Conservation (phyloP, 139 green algal species). For the Zygnema cylindricum region DNA sequence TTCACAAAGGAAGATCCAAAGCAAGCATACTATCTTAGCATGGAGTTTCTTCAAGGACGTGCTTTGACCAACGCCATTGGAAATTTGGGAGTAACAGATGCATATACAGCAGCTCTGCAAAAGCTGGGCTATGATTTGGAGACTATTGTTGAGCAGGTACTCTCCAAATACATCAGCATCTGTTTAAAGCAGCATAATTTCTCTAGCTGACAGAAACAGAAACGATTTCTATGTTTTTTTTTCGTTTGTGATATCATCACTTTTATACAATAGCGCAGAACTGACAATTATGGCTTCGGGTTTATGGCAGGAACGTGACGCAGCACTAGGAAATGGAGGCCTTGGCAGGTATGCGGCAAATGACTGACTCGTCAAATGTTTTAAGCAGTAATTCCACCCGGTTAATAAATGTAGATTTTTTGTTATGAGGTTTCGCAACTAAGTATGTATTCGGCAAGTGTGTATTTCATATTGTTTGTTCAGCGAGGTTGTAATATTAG, state of each 20-base stretch:
- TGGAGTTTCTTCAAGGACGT: constrained; percentile 96
- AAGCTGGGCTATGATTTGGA: constrained; percentile 78
- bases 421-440: too few species aligned
- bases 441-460: too few species aligned
- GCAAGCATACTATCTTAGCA: constrained; percentile 94
- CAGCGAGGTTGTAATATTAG: too few species aligned
- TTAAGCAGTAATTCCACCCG: neutral
- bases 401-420: too few species aligned
- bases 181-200: constrained; percentile 2
- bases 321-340: constrained; percentile 90
- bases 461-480: too few species aligned
- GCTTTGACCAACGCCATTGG: constrained; percentile 92
- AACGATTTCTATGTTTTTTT: too few species aligned
- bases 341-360: constrained; percentile 38
- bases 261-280: too few species aligned
- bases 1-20: constrained; percentile 81
- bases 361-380: too few species aligned
- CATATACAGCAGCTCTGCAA: constrained; percentile 80
- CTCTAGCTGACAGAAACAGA: too few species aligned
- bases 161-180: neutral
- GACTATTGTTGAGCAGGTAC: constrained; percentile 50
- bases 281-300: neutral
- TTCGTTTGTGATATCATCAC: too few species aligned
- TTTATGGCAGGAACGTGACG: constrained; percentile 72
- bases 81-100: constrained; percentile 87